phyloP scores from a whole-genome alignment of 148 eudicot species.

The Polygonum maritimum region DNA sequence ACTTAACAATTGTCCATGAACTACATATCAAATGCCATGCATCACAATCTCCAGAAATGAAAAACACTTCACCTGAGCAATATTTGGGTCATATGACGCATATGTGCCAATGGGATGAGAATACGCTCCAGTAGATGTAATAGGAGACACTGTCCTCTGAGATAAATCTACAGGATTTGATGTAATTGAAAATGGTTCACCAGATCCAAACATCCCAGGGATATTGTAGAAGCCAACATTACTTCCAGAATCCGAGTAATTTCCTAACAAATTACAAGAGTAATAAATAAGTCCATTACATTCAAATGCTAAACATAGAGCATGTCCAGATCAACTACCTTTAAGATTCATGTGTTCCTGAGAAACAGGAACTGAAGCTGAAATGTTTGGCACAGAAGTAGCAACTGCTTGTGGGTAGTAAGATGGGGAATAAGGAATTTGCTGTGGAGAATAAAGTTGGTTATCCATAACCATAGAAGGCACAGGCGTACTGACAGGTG shows the following conservation, averaged over 20 bases:
- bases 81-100: constrained; percentile 73
- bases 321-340: constrained; percentile 28
- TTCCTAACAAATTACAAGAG: constrained; percentile 31
- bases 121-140: constrained; percentile 47
- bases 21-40: neutral
- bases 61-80: constrained; percentile 53
- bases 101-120: constrained; percentile 58
- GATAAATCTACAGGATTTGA: constrained; percentile 47
- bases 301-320: neutral
- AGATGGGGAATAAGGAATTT: constrained; percentile 62
- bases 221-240: constrained; percentile 47
- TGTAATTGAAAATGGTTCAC: constrained; percentile 43
- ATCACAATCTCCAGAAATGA: neutral
- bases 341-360: constrained; percentile 63
- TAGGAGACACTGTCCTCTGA: constrained; percentile 38
- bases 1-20: neutral
- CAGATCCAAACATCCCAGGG: constrained; percentile 54
- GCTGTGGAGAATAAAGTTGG: constrained; percentile 80
- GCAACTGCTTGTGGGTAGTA: constrained; percentile 70
- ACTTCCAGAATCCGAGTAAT: constrained; percentile 34
- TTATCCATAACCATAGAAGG: constrained; percentile 82
- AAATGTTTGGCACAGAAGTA: constrained; percentile 64
- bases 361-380: constrained; percentile 53
- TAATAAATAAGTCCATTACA: neutral
- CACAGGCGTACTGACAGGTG: constrained; percentile 71